Evolutionary conservation across 169 alveolate species (phyloP), one percentile per base, ranked within the genome.

Genomic region (Plasmodium blacklocki): DNA sequence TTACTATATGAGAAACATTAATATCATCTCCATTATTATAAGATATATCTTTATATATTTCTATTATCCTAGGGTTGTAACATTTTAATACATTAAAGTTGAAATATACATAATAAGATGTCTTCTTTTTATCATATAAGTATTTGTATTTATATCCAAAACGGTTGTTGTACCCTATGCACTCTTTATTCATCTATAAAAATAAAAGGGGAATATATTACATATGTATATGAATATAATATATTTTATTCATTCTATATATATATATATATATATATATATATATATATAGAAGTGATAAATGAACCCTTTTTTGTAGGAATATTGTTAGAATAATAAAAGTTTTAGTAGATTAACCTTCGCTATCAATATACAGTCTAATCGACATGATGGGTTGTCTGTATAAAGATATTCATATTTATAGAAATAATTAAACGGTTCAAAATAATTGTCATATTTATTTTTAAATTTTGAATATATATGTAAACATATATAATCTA

Each of bases 21-120:
- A 80, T 80, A 18, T 80, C 90, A 68, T 80, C 90, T 54, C 90
- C 90, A 80, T 80, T 80, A 50, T 80, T 80, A 58, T 80, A 80
- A 14, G 90, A 80, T 32, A 80, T 80, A 62, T 80, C 90, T 43
- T 80, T 80, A 71, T 80, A 80, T 50, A 80, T 67, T 54, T 80
- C 90, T 4, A 80, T 80, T 14, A 18, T 80, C 58, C 73, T 66
- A 49, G 90, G 26, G 11, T 56, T n/a, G 49, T 68, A 67, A 12
- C 67, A 67, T 19, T 62, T 80, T 9, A 80, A 45, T 1, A 80
- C 90, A 47, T 80, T 80, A 73, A 80, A 80, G 32, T 80, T 80
- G 50, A 56, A 80, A 43, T 66, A 80, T 2, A 67, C 64, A 60
- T 58, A 71, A 29, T 80, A 80, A 26, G 14, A 45, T 43, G 39